Percentiles rank a stretch among this genome's conserved stretches.
phyloP scores from a whole-genome alignment of 1,139 yeast genomes.

The Protomyces gravidus region DNA sequence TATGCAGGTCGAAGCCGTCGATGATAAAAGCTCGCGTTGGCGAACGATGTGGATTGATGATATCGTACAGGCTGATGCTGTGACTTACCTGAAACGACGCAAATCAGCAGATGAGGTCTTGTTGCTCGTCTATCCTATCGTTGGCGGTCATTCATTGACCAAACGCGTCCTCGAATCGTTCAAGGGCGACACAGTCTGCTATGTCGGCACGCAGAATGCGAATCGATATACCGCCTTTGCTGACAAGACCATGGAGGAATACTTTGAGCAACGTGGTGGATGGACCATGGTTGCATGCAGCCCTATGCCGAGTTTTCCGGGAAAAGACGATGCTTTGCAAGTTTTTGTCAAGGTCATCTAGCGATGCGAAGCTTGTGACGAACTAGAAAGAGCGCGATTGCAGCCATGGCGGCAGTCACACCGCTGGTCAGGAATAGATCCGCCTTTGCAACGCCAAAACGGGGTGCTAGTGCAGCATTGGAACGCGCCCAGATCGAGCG shows the following conservation, averaged over 20 bases:
- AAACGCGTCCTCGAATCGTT: conserved; percentile 2
- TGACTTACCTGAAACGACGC: conserved; percentile 1
- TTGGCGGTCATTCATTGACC: conserved; percentile 5
- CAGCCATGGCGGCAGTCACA: background rate
- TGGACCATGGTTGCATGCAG: conserved; percentile 4
- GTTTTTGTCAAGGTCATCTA: background rate
- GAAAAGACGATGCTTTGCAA: conserved; percentile 22
- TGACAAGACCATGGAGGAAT: conserved; percentile 14
- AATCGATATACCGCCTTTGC: conserved; percentile 20
- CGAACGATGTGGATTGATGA: conserved; percentile 9
- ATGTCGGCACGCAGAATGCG: conserved; percentile 24
- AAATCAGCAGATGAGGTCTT: conserved; percentile 13
- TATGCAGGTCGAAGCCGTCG: conserved; percentile 6
- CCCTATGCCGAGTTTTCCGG: conserved; percentile 20
- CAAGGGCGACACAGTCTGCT: conserved; percentile 11
- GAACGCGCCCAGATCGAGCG: background rate
- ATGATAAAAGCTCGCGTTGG: conserved; percentile 12
- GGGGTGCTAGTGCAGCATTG: background rate
- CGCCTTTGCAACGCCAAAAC: background rate
- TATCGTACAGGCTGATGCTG: conserved; percentile 8
- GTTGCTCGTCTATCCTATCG: conserved; percentile 22
- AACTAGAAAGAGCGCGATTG: background rate
- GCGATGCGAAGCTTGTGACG: background rate
- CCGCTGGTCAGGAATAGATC: background rate
- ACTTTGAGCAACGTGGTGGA: background rate